phyloP scores from a whole-genome alignment of 768 basidiomycete genomes.

The Amanita inopinata region DNA sequence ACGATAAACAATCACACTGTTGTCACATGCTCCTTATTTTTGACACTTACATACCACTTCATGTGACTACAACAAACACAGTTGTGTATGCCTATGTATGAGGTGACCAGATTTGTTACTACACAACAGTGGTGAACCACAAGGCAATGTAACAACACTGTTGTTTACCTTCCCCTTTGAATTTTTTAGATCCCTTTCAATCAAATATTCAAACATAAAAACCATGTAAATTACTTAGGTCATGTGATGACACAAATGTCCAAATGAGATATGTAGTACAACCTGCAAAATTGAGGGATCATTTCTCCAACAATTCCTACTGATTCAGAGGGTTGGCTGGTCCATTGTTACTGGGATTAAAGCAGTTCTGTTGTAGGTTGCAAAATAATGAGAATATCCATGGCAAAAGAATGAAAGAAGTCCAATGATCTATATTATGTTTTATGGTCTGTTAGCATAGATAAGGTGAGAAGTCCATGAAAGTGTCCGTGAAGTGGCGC shows the following conservation, averaged over 20 bases:
- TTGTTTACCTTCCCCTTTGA: too few species aligned
- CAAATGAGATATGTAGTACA: not conserved
- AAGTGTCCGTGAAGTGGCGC: conserved; percentile 1
- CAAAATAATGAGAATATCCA: conserved; percentile 1
- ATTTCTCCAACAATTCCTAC: not conserved
- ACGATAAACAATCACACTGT: too few species aligned
- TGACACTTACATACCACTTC: too few species aligned
- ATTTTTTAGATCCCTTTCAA: too few species aligned
- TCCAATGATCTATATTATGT: conserved; percentile 5
- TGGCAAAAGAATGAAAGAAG: not conserved
- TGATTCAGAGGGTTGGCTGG: not conserved
- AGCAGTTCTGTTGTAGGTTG: not conserved
- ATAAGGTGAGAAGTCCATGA: not conserved
- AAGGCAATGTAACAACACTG: too few species aligned
- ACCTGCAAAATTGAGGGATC: not conserved
- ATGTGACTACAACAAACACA: too few species aligned
- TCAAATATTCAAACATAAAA: too few species aligned
- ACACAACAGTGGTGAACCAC: too few species aligned
- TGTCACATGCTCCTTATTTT: too few species aligned
- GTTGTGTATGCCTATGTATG: too few species aligned
- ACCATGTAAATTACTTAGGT: not conserved
- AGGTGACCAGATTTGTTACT: too few species aligned
- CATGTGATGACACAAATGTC: not conserved
- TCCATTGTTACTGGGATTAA: not conserved
- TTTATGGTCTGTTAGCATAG: not conserved